A percentile compares a stretch with the other conserved stretches of the same genome.
Evolutionary conservation across 2,329 filamentous ascomycete species (phyloP).

Genomic region (Diaporthe caulivora): DNA sequence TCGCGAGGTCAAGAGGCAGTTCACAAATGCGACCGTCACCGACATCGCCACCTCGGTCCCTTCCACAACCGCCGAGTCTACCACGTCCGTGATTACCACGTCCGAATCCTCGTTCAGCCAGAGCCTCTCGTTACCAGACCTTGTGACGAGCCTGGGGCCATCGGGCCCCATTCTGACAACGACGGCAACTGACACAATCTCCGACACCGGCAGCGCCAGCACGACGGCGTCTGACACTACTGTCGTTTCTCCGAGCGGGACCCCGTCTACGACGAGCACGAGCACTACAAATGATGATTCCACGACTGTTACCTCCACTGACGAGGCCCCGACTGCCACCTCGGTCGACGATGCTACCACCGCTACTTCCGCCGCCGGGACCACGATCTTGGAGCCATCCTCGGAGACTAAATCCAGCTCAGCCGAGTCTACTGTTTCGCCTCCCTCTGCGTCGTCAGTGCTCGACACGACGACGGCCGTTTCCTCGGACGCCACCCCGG

Average conservation of each 20-base stretch:
- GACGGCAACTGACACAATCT: background rate
- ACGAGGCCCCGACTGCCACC: background rate
- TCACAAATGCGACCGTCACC: slow-evolving; percentile 58
- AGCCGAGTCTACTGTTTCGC: background rate
- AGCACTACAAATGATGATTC: background rate
- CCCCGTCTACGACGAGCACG: background rate
- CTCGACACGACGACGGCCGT: background rate
- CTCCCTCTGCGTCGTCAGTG: background rate
- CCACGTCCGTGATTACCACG: slow-evolving; percentile 2
- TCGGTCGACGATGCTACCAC: background rate
- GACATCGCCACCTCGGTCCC: slow-evolving; percentile 45
- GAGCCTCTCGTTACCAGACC: slow-evolving; percentile 32
- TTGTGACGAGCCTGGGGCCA: slow-evolving; percentile 9
- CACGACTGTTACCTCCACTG: background rate
- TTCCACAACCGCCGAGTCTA: slow-evolving; percentile 41
- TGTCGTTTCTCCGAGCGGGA: background rate
- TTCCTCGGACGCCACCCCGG: background rate
- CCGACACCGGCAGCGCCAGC: slow-evolving; percentile 20
- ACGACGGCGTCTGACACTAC: background rate
- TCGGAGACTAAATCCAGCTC: slow-evolving; percentile 2
- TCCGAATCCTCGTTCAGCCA: slow-evolving; percentile 29
- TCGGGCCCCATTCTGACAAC: slow-evolving; percentile 4
- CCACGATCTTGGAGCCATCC: background rate
- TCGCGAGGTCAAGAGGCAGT: slow-evolving; percentile 65
- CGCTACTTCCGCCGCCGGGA: background rate